Evolutionary conservation across 148 eudicot species (phyloP), one percentile per base, ranked within the genome.

Genomic region (Camellia lanceoleosa): DNA sequence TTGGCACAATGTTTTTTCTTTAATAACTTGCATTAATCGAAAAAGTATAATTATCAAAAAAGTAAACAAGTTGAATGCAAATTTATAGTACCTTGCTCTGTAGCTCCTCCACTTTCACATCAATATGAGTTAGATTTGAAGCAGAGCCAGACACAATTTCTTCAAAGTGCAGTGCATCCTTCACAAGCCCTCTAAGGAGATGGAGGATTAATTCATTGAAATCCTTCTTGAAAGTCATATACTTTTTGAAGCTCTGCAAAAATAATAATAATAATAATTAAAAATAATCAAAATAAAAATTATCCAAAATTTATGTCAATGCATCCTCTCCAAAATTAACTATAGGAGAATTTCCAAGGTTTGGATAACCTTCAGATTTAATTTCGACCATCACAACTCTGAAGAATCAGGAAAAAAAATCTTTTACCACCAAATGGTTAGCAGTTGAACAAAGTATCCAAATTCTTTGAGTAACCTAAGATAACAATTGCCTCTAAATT

Each of bases 191-290:
- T 62, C 91, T 90, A 9, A 96, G 97, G 79, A 96, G 91, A 83
- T 89, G 86, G 78, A 93, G 79, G 65, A 96, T 86, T 55, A 93
- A 86, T 54, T 82, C 92, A 74, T 94, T 96, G 92, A 88, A 94
- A 85, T 96, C 99, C 85, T 87, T 92, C 87, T 93, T 96, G 87
- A 84, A 96, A 8, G 93, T 90, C 97, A 96, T 96, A 58, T 96
- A 96, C 90, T 90, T 95, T 73, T 79, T 92, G 55, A 95, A 93
- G 85, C 94, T 93, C 99, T 95, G 97, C 84, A 85, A 14, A 71
- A 80, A 30, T 0, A 30, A 30, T 43, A 75, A 5, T 63, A 46
- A 47, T 43, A 15, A 13, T n/a, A 44, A 5, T 30, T 30, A 30
- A 30, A 30, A 1, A 30, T 30, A 30, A 30, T 30, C 38, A 30